Evolutionary conservation across 495 filamentous ascomycete genomes (phyloP), one percentile per base, ranked within the genome.

Genomic region (Lophiotrema nucula): DNA sequence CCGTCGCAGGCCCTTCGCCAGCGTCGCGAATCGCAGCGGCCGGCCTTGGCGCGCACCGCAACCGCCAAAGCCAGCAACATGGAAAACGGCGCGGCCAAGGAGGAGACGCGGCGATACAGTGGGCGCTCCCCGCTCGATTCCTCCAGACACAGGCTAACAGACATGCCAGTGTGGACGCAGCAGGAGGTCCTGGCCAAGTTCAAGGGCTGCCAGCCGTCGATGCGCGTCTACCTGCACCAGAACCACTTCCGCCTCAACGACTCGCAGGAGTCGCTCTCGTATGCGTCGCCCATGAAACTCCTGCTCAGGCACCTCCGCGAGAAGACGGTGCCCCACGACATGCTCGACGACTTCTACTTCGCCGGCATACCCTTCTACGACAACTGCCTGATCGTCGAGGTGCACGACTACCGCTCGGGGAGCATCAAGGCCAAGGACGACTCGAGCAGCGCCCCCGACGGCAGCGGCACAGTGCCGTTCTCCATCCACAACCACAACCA

Each of bases 191-290:
- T 98, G 1, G 83, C 81, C 65, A 96, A 92, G 74, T 95, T 84
- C 70, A 73, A 78, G 3, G 91, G 86, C 62, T 76, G 75, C 10
- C 81, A 81, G 12, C 92, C 95, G 0, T 96, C 90, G 11, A 75
- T 97, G 8, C 83, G 91, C 38, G 73, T 99, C 31, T 91, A 97
- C 72, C 74, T 99, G 1, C 84, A 96, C 67, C 81, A 83, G 2
- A 87, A 79, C 3, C 83, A 96, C 73, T 97, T 95, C 69, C 87
- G 89, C 45, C 95, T 99, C 71, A 93, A 97, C 61, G 83, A 90
- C 57, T 92, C 96, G 73, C 90, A 97, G 71, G 90, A 92, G 58
- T 88, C 86, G 68, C 96, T 96, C 62, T 76, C 81, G 1, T 97
- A 97, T 70, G 88, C 87, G 59, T 96, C 91, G 5, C 88, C 92